A percentile compares a stretch with the other conserved stretches of the same genome.
Conservation (phyloP, 257 asterid species). For the Paraleonurus japonicus region DNA sequence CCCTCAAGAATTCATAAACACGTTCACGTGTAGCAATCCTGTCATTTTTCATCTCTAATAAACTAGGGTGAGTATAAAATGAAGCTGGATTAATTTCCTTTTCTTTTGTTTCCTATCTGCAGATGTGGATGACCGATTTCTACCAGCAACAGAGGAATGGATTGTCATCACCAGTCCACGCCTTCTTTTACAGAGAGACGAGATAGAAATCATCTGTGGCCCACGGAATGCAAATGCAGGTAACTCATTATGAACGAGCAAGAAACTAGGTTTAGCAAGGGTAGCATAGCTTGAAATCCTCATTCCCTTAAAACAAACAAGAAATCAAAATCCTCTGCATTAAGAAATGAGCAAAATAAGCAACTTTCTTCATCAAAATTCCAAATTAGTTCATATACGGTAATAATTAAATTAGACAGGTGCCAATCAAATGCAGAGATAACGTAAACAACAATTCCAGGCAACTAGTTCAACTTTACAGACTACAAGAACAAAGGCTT, state of each 20-base stretch:
- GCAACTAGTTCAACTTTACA: not conserved
- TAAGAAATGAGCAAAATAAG: constrained; percentile 7
- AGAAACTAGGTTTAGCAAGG: constrained; percentile 55
- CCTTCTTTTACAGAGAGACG: constrained; percentile 38
- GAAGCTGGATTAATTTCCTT: constrained; percentile 52
- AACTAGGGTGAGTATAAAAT: constrained; percentile 77
- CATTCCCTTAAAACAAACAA: constrained; percentile 39
- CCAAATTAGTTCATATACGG: not conserved
- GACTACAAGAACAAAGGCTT: not conserved
- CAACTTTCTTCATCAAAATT: constrained; percentile 5
- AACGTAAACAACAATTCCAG: not conserved
- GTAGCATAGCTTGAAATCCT: constrained; percentile 51
- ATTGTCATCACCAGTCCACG: constrained; percentile 40
- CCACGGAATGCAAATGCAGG: constrained; percentile 45
- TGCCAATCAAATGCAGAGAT: constrained; percentile 4
- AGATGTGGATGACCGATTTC: constrained; percentile 31
- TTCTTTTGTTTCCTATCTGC: constrained; percentile 29
- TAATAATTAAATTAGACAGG: not conserved
- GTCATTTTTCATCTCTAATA: constrained; percentile 75
- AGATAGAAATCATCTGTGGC: constrained; percentile 33
- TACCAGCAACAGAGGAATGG: constrained; percentile 48
- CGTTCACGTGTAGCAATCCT: constrained; percentile 66
- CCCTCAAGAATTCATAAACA: constrained; percentile 81
- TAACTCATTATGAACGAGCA: constrained; percentile 54
- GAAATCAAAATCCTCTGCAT: constrained; percentile 34